Percentiles rank a stretch among this genome's conserved stretches.
These are phyloP conservation scores for Pleurotus ostreatus DNA, from an alignment of 768 basidiomycete genomes.

Conservation along the genomic window DNA sequence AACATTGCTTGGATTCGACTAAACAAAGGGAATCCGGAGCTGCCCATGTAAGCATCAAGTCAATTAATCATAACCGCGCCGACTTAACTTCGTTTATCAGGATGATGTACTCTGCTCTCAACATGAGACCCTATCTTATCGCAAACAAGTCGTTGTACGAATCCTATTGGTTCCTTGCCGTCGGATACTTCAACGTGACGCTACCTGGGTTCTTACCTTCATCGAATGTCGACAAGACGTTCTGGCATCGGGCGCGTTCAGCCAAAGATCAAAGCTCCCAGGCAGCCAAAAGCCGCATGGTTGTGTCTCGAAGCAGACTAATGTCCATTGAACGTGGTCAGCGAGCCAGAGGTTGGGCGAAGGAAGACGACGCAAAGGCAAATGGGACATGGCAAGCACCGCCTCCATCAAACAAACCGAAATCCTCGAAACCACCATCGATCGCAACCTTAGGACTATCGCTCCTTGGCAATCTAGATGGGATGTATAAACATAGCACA, in stretches of 20 bases:
- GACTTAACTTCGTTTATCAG: conserved; percentile 22
- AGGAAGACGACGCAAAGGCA: conserved; percentile 67
- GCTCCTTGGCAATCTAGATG: conserved; percentile 81
- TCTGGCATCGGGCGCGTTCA: conserved; percentile 72
- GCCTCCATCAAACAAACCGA: conserved; percentile 12
- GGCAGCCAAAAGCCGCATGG: conserved; percentile 62
- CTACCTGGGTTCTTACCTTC: conserved; percentile 70
- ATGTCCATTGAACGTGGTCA: conserved; percentile 64
- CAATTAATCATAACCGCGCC: neutral
- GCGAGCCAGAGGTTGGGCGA: conserved; percentile 64
- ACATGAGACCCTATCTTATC: conserved; percentile 60
- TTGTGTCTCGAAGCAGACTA: conserved; percentile 53
- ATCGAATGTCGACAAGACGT: conserved; percentile 36
- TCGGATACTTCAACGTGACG: conserved; percentile 79
- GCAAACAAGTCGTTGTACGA: conserved; percentile 39
- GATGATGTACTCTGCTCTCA: conserved; percentile 86
- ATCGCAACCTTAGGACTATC: conserved; percentile 73
- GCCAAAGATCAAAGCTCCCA: conserved; percentile 66
- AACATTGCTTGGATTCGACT: conserved; percentile 71
- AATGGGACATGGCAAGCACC: conserved; percentile 35
- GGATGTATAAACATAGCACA: conserved; percentile 65
- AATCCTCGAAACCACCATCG: conserved; percentile 40
- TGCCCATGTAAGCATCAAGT: conserved; percentile 42
- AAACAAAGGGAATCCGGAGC: conserved; percentile 34
- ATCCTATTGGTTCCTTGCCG: conserved; percentile 81